Conservation (phyloP, 345 rosid species). For the Geranium rotundifolium region DNA sequence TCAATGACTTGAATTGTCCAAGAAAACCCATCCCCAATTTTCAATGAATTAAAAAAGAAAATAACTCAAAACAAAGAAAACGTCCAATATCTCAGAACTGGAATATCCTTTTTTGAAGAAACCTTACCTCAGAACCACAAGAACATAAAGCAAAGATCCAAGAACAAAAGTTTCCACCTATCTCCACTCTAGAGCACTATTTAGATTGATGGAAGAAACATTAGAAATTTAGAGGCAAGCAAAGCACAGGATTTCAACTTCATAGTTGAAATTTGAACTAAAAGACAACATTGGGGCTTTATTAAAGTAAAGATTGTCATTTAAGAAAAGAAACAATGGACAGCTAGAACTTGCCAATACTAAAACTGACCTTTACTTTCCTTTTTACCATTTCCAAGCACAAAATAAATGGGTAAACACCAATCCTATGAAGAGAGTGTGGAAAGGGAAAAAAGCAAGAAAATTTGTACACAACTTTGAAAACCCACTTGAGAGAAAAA, state of each 20-base stretch:
- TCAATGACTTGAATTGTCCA: not conserved
- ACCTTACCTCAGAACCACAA: not conserved
- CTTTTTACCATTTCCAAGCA: conserved; percentile 1
- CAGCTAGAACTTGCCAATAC: not conserved
- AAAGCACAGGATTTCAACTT: too few relatives aligned
- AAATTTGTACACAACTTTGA: conserved; percentile 16
- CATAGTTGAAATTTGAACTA: not conserved
- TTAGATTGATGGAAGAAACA: not conserved
- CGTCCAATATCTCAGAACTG: not conserved
- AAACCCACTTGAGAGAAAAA: conserved; percentile 24
- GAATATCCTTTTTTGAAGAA: not conserved
- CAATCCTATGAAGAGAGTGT: not conserved
- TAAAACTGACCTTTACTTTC: not conserved
- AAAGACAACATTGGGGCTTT: not conserved
- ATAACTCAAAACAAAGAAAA: not conserved
- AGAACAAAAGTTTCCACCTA: not conserved
- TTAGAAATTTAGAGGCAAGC: not conserved
- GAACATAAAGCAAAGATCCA: not conserved
- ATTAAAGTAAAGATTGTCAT: conserved; percentile 5
- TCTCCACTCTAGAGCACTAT: not conserved
- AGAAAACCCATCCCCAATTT: not conserved
- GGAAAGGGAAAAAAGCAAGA: conserved; percentile 5
- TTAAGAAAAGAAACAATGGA: conserved; percentile 1
- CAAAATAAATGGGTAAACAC: not conserved
- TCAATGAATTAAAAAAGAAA: not conserved